Percentiles rank a stretch among this genome's conserved stretches.
These are phyloP conservation scores for Pichia sp. DNA, from an alignment of 1,139 yeast species.

Conservation along the genomic window DNA sequence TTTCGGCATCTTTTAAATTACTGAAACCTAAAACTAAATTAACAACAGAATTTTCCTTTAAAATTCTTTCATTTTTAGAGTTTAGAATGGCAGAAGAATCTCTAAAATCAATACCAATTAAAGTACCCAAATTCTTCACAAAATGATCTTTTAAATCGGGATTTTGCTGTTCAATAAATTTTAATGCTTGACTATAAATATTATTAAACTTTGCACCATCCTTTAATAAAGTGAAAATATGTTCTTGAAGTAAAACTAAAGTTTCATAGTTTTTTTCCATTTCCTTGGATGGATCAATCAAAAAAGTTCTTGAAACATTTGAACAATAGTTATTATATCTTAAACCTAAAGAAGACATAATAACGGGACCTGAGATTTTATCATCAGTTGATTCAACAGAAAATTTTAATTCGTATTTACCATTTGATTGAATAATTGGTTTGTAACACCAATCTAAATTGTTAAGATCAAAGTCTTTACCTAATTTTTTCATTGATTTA, in stretches of 20 bases:
- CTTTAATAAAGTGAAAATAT: conserved; percentile 52
- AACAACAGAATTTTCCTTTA: conserved; percentile 69
- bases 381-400: conserved; percentile 72
- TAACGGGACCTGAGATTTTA: conserved; percentile 72
- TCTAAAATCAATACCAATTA: conserved; percentile 86
- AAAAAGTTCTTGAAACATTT: conserved; percentile 77
- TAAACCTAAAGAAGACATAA: conserved; percentile 76
- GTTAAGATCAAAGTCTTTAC: conserved; percentile 61
- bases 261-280: conserved; percentile 78
- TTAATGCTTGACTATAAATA: conserved; percentile 59
- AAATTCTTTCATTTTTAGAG: conserved; percentile 60
- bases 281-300: conserved; percentile 81
- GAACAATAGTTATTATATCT: conserved; percentile 89
- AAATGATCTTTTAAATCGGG: conserved; percentile 63
- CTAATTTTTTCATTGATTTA: conserved; percentile 54
- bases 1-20: conserved; percentile 47
- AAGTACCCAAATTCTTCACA: conserved; percentile 81
- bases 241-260: conserved; percentile 59
- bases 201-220: conserved; percentile 64
- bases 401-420: conserved; percentile 76
- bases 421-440: conserved; percentile 88
- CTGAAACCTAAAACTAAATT: conserved; percentile 75
- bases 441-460: conserved; percentile 91
- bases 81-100: conserved; percentile 73
- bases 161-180: conserved; percentile 47